Conservation (phyloP, 495 filamentous ascomycete species). For the Cercophora sp. region DNA sequence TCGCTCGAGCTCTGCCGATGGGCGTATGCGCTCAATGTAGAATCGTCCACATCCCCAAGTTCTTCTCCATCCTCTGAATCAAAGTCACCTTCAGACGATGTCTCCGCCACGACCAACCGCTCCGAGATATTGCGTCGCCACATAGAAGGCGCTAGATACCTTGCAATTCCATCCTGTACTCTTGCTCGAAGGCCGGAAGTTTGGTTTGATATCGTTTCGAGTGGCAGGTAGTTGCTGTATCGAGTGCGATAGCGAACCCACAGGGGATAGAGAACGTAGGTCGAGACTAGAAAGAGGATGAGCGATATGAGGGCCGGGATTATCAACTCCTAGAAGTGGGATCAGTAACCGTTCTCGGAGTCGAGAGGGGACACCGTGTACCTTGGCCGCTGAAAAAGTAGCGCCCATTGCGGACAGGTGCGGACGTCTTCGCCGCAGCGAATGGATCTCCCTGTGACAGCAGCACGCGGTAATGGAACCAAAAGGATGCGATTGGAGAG, state of each 20-base stretch:
- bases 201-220: slow-evolving; percentile 58
- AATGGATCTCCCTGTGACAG: no score
- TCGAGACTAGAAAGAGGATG: slow-evolving; percentile 65
- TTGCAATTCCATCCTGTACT: slow-evolving; percentile 51
- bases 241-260: slow-evolving; percentile 71
- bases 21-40: slow-evolving; percentile 60
- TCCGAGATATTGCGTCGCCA: slow-evolving; percentile 44
- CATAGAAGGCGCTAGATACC: slow-evolving; percentile 52
- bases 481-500: no score
- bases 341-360: background rate
- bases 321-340: slow-evolving; percentile 59
- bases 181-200: slow-evolving; percentile 62
- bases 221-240: slow-evolving; percentile 67
- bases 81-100: slow-evolving; percentile 40
- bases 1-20: slow-evolving; percentile 43
- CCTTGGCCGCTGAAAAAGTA: slow-evolving; percentile 45
- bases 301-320: slow-evolving; percentile 76
- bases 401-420: slow-evolving; percentile 36
- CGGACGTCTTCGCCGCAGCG: no score
- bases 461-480: no score
- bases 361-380: slow-evolving; percentile 16
- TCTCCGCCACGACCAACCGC: slow-evolving; percentile 37
- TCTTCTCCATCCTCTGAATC: slow-evolving; percentile 57
- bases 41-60: slow-evolving; percentile 60
- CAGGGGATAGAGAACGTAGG: slow-evolving; percentile 68